Evolutionary conservation across 345 rosid species (phyloP).

Genomic region (Euphorbia pulcherrima): DNA sequence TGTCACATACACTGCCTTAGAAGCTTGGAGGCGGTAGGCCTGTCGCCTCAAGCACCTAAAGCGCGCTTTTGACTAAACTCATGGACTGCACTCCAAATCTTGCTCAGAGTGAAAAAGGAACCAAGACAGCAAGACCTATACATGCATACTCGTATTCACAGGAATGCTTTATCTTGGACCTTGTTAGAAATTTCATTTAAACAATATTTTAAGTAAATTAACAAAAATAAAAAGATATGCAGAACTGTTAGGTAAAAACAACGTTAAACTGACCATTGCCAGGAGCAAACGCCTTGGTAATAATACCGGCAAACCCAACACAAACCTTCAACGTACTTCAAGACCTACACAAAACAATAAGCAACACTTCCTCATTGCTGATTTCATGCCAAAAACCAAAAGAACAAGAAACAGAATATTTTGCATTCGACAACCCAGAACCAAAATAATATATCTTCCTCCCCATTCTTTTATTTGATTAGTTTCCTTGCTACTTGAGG

Average conservation of each 20-base stretch:
- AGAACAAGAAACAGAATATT: not conserved
- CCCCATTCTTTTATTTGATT: not conserved
- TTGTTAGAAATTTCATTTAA: not conserved
- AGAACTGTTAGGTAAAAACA: not conserved
- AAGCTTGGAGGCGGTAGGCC: no score
- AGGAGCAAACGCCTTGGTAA: slow-evolving; percentile 91
- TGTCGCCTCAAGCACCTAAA: no score
- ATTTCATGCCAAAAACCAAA: not conserved
- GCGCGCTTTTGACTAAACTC: no score
- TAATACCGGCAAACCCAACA: slow-evolving; percentile 98
- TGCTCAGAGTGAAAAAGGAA: not conserved
- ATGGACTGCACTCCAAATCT: not conserved
- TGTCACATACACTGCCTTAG: no score
- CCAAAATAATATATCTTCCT: not conserved
- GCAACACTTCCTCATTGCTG: slow-evolving; percentile 1
- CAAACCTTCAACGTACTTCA: slow-evolving; percentile 89
- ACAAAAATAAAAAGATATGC: not conserved
- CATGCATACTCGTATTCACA: not conserved
- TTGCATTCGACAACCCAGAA: not conserved
- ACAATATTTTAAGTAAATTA: not conserved
- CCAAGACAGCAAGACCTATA: not conserved
- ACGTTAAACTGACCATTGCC: slow-evolving; percentile 80
- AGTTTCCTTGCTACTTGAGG: not conserved
- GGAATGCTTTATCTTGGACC: not conserved
- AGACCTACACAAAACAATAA: slow-evolving; percentile 50